Percentiles rank a stretch among this genome's conserved stretches.
phyloP scores from a whole-genome alignment of 2,329 filamentous ascomycete genomes.

The Penicillium sp. region DNA sequence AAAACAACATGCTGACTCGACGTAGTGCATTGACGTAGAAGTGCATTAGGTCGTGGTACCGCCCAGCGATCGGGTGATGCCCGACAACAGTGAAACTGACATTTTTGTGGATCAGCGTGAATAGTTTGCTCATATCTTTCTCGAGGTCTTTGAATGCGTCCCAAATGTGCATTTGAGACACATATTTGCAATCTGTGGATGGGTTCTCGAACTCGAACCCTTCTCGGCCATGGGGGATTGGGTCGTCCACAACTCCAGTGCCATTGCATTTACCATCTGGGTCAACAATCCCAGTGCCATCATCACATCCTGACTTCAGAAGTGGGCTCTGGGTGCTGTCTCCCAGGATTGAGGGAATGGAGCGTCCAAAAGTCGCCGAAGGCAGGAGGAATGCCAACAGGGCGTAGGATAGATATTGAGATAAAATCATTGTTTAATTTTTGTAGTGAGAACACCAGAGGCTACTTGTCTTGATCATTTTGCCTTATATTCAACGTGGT shows the following conservation, averaged over 20 bases:
- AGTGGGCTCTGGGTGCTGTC: not conserved
- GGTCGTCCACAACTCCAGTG: conserved; percentile 27
- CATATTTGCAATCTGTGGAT: conserved; percentile 33
- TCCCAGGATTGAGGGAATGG: not conserved
- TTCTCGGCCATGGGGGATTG: conserved; percentile 21
- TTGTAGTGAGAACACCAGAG: not conserved
- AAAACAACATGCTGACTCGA: conserved; percentile 30
- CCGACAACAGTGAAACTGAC: conserved; percentile 36
- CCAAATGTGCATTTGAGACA: conserved; percentile 35
- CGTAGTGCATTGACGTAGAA: conserved; percentile 37
- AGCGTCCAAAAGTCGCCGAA: conserved; percentile 2
- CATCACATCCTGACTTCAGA: conserved; percentile 7
- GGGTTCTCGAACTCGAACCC: conserved; percentile 37
- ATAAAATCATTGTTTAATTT: conserved; percentile 4
- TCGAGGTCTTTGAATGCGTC: conserved; percentile 35
- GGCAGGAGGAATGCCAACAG: conserved; percentile 7
- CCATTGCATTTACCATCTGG: conserved; percentile 30
- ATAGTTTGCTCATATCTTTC: conserved; percentile 34
- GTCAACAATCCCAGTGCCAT: conserved; percentile 30
- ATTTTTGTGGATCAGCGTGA: conserved; percentile 35
- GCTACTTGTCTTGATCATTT: not conserved
- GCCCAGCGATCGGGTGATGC: conserved; percentile 35
- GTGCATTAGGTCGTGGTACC: conserved; percentile 34
- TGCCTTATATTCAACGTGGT: not conserved
- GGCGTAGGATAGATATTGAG: not conserved